Evolutionary conservation across 176 grass and related monocot species (phyloP).

Genomic region (Eleusine indica): DNA sequence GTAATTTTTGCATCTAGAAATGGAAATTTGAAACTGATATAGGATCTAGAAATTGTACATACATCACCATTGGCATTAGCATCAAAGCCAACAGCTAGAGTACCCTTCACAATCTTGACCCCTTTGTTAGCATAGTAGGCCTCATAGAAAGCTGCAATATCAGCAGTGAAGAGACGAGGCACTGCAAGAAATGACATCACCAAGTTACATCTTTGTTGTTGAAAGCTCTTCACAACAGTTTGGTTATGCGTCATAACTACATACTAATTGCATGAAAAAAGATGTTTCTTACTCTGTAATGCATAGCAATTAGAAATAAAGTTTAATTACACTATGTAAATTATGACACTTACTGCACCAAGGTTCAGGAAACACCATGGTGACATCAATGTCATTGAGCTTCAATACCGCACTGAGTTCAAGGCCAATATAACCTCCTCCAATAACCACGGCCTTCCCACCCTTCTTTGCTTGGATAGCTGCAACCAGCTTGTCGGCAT

Average conservation of each 20-base stretch:
- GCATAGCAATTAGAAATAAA: not conserved
- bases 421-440: constrained; percentile 96
- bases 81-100: constrained; percentile 85
- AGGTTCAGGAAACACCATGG: constrained; percentile 98
- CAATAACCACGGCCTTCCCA: constrained; percentile 87
- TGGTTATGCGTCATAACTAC: constrained; percentile 12
- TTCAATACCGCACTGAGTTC: constrained; percentile 84
- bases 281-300: not conserved
- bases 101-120: constrained; percentile 85
- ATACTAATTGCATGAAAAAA: not conserved
- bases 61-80: constrained; percentile 79
- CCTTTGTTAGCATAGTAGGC: constrained; percentile 93
- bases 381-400: constrained; percentile 89
- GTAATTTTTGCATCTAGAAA: not conserved
- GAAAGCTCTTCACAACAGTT: constrained; percentile 2
- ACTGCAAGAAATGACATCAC: constrained; percentile 59
- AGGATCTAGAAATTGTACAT: constrained; percentile 38
- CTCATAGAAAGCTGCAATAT: constrained; percentile 93
- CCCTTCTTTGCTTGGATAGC: constrained; percentile 94
- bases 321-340: constrained; percentile 7
- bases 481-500: constrained; percentile 82
- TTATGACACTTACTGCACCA: constrained; percentile 90
- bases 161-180: constrained; percentile 86
- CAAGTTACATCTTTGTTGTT: not conserved
- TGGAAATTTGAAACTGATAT: constrained; percentile 18